phyloP scores from a whole-genome alignment of 768 basidiomycete genomes.

The Glaciozyma martinii region DNA sequence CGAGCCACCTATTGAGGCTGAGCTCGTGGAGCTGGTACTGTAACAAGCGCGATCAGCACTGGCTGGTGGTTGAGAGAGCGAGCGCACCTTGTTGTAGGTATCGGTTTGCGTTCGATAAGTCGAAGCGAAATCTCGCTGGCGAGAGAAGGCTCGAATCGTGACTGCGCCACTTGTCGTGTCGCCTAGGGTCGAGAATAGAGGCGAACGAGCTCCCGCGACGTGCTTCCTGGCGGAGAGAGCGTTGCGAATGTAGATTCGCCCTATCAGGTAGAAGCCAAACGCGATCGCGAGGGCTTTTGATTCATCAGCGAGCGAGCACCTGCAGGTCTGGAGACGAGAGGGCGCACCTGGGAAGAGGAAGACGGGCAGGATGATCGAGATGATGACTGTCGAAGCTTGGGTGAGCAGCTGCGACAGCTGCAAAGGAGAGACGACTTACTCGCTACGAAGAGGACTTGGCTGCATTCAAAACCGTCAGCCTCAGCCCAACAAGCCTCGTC shows the following conservation, averaged over 20 bases:
- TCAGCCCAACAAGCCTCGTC: too few species aligned
- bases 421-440: too few species aligned
- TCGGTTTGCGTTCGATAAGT: constrained; percentile 40
- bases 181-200: constrained; percentile 42
- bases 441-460: constrained; percentile 23
- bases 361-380: constrained; percentile 18
- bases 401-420: not conserved
- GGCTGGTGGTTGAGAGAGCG: constrained; percentile 1
- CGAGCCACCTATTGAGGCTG: constrained; percentile 24
- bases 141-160: constrained; percentile 42
- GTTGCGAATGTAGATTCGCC: constrained; percentile 40
- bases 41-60: not conserved
- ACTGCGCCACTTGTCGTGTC: constrained; percentile 41
- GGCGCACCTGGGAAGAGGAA: constrained; percentile 18
- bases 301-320: not conserved
- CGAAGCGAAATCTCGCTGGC: constrained; percentile 39
- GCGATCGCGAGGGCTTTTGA: constrained; percentile 33
- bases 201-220: constrained; percentile 33
- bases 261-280: constrained; percentile 37
- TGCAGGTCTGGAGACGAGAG: not conserved
- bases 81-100: constrained; percentile 36
- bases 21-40: constrained; percentile 23
- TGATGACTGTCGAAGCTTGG: not conserved
- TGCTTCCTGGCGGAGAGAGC: constrained; percentile 26
- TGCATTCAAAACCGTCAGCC: too few species aligned